Percentiles rank a stretch among this genome's conserved stretches.
phyloP scores from a whole-genome alignment of 139 green algal species.

The Pleodorina starrii region DNA sequence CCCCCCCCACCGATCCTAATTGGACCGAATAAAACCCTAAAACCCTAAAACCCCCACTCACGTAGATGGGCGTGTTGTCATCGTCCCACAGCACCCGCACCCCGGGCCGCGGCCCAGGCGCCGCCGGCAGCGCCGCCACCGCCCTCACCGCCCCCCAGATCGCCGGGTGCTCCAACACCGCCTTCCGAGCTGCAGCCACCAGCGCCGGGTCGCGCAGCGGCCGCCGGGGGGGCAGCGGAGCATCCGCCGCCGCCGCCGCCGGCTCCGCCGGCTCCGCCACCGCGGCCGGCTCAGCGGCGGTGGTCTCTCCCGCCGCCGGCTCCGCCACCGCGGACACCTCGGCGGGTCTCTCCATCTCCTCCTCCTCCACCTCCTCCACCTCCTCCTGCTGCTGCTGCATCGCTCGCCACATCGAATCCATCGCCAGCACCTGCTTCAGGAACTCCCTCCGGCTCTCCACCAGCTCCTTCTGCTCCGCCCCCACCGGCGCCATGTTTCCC shows the following conservation, averaged over 20 bases:
- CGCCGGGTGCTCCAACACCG: constrained; percentile 7
- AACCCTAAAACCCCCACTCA: too few relatives aligned
- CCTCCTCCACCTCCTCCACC: background rate
- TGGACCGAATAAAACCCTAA: too few relatives aligned
- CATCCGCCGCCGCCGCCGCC: background rate
- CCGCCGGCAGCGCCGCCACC: constrained; percentile 33
- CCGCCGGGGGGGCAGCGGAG: background rate
- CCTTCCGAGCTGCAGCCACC: background rate
- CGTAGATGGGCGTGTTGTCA: constrained; percentile 49
- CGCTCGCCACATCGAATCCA: constrained; percentile 34
- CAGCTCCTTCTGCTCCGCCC: constrained; percentile 33
- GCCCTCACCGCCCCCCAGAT: background rate
- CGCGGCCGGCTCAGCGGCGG: too few relatives aligned
- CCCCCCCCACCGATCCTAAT: background rate
- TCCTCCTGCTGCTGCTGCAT: background rate
- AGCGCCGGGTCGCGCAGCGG: background rate
- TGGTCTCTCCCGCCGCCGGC: background rate
- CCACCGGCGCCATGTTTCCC: constrained; percentile 11
- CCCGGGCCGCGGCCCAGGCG: background rate
- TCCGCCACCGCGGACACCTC: background rate
- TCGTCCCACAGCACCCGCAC: constrained; percentile 41
- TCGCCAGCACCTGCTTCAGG: constrained; percentile 44
- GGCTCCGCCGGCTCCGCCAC: background rate
- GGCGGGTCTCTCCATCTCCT: background rate
- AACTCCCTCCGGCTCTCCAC: constrained; percentile 35